Evolutionary conservation across 208 protist genomes (phyloP).

Genomic region (Acanthamoeba culbertsoni): DNA sequence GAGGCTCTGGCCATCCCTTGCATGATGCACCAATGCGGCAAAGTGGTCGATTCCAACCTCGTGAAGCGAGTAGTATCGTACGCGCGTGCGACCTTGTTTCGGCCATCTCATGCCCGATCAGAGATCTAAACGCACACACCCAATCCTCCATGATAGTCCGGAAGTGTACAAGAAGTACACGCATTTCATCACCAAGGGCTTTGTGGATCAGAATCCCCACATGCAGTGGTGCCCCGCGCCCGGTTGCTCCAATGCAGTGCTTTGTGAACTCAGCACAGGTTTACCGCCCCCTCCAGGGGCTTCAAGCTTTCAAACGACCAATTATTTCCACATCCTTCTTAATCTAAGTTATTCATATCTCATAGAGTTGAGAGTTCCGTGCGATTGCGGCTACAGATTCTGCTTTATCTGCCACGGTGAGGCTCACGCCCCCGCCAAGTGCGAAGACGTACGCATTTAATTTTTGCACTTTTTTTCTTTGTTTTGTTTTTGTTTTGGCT

Average conservation of each 20-base stretch:
- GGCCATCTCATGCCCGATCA: too few relatives aligned
- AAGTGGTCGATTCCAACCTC: constrained; percentile 10
- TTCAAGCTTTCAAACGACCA: background rate
- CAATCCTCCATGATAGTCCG: background rate
- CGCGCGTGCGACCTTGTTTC: too few relatives aligned
- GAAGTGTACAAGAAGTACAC: constrained; percentile 27
- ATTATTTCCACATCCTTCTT: too few relatives aligned
- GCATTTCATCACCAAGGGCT: constrained; percentile 37
- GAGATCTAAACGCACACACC: too few relatives aligned
- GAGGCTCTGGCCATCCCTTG: constrained; percentile 4
- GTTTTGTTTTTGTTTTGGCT: background rate
- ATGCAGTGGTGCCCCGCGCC: constrained; percentile 33
- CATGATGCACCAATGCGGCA: constrained; percentile 45
- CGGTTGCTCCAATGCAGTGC: background rate
- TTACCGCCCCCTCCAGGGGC: background rate
- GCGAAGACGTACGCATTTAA: background rate
- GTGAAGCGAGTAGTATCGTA: background rate
- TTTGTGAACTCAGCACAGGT: constrained; percentile 15
- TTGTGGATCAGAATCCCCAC: constrained; percentile 20
- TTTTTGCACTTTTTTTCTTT: background rate
- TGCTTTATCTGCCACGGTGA: constrained; percentile 33
- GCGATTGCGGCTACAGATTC: constrained; percentile 14
- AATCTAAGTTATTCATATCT: too few relatives aligned
- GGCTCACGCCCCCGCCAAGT: constrained; percentile 18
- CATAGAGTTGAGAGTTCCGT: constrained; percentile 31